Evolutionary conservation across 116 monocot species (phyloP), one percentile per base, ranked within the genome.

Genomic region (Papilionanthe hybrid): DNA sequence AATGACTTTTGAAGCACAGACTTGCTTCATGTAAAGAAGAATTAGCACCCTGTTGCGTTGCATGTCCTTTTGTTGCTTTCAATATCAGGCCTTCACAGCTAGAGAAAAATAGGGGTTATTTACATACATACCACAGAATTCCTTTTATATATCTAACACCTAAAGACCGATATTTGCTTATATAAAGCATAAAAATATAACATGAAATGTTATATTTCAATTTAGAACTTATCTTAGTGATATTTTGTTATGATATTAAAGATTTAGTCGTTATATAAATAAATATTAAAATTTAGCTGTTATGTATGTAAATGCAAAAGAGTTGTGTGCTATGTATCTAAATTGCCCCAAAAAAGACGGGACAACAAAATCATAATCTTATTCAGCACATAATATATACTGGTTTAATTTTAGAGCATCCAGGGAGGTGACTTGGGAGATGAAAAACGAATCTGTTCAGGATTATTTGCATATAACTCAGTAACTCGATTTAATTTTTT

Each of bases 381-480:
- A 63, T 5, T n/a, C 25, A 22, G 63, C 1, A 63, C n/a, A n/a
- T n/a, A n/a, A n/a, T n/a, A n/a, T 1, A 63, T n/a, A 1, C 5
- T 7, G 25, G 22, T 63, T 63, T 63, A 7, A 23, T 60, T 60
- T 60, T 23, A 23, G 8, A 60, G 23, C 23, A 60, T 9, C 60
- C 23, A 60, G 6, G 25, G 25, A 23, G n/a, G 23, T 25, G 23
- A 63, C 23, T 63, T 63, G 22, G 5, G 6, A 63, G 0, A 63
- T 23, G 25, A 63, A 63, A 63, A 63, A n/a, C 18, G 6, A 63
- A 63, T 23, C 25, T 63, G 12, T 22, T 23, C 63, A 63, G 25
- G 49, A 63, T 63, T 63, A 25, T 63, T 63, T 63, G 63, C 63
- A 63, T 63, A 63, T 22, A 63, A 49, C 63, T 23, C 25, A 63